Conservation (phyloP, 345 rosid species). For the Trapa bicornis region DNA sequence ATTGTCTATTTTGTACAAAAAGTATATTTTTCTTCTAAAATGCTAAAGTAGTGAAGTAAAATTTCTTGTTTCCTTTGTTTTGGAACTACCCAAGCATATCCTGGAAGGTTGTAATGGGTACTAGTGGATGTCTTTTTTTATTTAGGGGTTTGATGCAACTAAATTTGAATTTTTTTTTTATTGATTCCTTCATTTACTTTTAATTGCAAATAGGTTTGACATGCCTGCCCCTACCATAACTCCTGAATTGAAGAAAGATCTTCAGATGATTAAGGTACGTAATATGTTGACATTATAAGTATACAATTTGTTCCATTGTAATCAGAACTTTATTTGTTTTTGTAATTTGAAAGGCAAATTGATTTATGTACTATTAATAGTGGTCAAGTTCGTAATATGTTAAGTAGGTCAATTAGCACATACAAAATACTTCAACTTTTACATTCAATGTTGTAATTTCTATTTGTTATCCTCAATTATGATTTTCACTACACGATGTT, state of each 20-base stretch:
- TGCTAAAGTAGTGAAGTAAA: too few species aligned
- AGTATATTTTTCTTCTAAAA: too few species aligned
- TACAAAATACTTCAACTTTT: too few species aligned
- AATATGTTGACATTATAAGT: too few species aligned
- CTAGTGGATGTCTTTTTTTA: too few species aligned
- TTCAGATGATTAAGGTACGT: conserved; percentile 74
- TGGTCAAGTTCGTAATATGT: not conserved
- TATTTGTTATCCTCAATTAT: not conserved
- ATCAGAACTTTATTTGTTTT: not conserved
- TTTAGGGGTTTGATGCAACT: too few species aligned
- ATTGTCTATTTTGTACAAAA: too few species aligned
- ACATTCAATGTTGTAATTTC: not conserved
- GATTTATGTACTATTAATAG: not conserved
- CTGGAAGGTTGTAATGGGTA: too few species aligned
- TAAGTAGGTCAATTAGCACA: not conserved
- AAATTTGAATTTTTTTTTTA: not conserved
- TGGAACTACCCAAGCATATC: too few species aligned
- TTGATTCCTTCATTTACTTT: not conserved
- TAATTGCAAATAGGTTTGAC: conserved; percentile 50
- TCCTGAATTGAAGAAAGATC: conserved; percentile 76
- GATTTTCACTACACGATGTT: too few species aligned
- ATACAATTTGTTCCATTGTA: too few species aligned
- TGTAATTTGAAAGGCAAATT: not conserved
- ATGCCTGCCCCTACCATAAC: conserved; percentile 88
- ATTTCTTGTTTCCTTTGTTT: too few species aligned